Conservation (phyloP, 768 basidiomycete genomes). For the Phlegmacium glaucopus region DNA sequence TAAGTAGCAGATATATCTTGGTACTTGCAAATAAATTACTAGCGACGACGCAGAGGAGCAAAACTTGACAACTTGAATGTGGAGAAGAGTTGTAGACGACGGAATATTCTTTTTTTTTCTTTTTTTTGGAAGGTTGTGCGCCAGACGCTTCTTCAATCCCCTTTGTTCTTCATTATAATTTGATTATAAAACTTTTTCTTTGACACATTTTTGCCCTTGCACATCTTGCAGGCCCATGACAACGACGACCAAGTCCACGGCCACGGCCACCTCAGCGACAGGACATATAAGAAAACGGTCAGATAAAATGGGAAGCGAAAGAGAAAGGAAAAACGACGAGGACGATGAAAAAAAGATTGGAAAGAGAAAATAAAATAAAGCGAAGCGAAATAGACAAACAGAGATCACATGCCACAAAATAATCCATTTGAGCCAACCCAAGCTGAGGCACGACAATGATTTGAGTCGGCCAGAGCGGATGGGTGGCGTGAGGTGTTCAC, state of each 20-base stretch:
- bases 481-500: slow-evolving; percentile 39
- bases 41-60: slow-evolving; percentile 19
- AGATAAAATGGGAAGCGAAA: slow-evolving; percentile 15
- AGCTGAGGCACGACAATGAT: slow-evolving; percentile 10
- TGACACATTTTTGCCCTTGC: slow-evolving; percentile 18
- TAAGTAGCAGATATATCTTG: slow-evolving; percentile 20
- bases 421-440: slow-evolving; percentile 18
- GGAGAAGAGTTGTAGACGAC: slow-evolving; percentile 23
- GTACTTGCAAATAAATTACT: slow-evolving; percentile 31
- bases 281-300: slow-evolving; percentile 16
- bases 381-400: slow-evolving; percentile 17
- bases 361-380: slow-evolving; percentile 17
- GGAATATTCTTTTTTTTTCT: slow-evolving; percentile 14
- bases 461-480: slow-evolving; percentile 17
- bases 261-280: slow-evolving; percentile 12
- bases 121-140: slow-evolving; percentile 11
- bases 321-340: slow-evolving; percentile 2
- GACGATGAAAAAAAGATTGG: slow-evolving; percentile 4
- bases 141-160: slow-evolving; percentile 13
- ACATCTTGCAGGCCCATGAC: slow-evolving; percentile 16
- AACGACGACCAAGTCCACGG: slow-evolving; percentile 9
- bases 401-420: slow-evolving; percentile 52
- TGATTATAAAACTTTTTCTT: slow-evolving; percentile 1
- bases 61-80: slow-evolving; percentile 29
- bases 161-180: neutral